These are phyloP conservation scores for Pichia sp. DNA, from an alignment of 1,139 yeast species.

Conservation along the genomic window DNA sequence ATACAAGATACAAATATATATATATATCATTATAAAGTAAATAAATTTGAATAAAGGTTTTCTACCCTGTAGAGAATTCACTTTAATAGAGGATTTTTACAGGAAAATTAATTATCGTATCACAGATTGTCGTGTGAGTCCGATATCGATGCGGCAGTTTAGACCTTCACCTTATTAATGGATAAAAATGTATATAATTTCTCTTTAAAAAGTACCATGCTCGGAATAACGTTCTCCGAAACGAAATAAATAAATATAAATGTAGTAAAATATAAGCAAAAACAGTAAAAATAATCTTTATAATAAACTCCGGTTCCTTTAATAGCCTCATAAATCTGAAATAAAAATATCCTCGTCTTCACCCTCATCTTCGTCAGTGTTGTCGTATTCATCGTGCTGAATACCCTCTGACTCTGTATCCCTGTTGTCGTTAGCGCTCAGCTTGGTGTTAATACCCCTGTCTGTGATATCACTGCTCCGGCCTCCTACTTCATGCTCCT, in stretches of 20 bases:
- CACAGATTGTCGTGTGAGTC: too few species aligned
- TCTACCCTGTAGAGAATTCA: too few species aligned
- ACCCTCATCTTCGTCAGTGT: constrained; percentile 1
- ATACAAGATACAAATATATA: too few species aligned
- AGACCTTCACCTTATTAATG: too few species aligned
- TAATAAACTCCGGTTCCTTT: not conserved
- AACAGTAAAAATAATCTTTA: not conserved
- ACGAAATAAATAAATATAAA: not conserved
- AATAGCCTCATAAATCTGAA: constrained; percentile 8
- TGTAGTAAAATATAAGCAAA: not conserved
- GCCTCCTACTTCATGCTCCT: too few species aligned
- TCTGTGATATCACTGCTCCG: not conserved
- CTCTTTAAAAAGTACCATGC: not conserved
- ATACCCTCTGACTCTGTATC: not conserved
- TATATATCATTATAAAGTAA: too few species aligned
- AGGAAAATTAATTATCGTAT: too few species aligned
- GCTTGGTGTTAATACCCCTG: not conserved
- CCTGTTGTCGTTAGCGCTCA: not conserved
- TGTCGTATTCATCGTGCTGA: constrained; percentile 13
- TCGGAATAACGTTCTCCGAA: not conserved
- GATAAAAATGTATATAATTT: not conserved
- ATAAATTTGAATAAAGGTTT: too few species aligned
- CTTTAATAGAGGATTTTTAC: too few species aligned
- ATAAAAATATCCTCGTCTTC: constrained; percentile 8
- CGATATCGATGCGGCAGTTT: too few species aligned